Evolutionary conservation across 177 flowering plant species (phyloP).

Genomic region (Vitis hybrid): DNA sequence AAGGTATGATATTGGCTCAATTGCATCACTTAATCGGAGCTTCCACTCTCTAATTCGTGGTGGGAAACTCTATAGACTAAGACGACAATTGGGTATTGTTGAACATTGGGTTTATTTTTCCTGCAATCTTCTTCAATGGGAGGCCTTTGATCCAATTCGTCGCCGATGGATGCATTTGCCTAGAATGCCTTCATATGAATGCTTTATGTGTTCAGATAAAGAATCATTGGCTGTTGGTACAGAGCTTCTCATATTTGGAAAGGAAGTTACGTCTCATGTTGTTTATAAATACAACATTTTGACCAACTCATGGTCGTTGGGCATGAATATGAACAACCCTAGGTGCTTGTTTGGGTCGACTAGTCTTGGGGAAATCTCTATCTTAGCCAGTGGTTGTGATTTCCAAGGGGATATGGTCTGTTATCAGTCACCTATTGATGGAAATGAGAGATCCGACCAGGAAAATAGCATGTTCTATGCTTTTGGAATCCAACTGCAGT

Average conservation of each 20-base stretch:
- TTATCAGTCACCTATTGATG: no score
- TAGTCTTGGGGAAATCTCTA: conserved; percentile 66
- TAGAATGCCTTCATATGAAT: conserved; percentile 54
- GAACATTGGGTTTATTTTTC: conserved; percentile 77
- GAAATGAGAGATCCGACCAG: no score
- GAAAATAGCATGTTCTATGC: no score
- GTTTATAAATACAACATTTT: conserved; percentile 56
- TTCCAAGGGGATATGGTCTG: conserved; percentile 24
- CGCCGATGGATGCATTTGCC: conserved; percentile 69
- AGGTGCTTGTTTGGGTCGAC: conserved; percentile 76
- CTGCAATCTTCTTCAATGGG: conserved; percentile 62
- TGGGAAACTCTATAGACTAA: conserved; percentile 49
- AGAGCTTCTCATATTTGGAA: conserved; percentile 71
- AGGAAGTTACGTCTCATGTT: conserved; percentile 43
- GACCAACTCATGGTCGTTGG: conserved; percentile 52
- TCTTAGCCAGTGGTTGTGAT: conserved; percentile 80
- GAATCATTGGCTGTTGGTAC: conserved; percentile 76
- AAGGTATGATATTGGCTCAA: conserved; percentile 56
- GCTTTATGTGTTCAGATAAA: conserved; percentile 66
- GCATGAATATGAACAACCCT: conserved; percentile 51
- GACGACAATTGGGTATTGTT: conserved; percentile 45
- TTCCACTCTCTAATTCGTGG: conserved; percentile 46
- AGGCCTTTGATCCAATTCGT: conserved; percentile 56
- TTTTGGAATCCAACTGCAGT: no score
- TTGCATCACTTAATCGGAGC: conserved; percentile 48